Percentiles rank a stretch among this genome's conserved stretches.
phyloP scores from a whole-genome alignment of 1,284 basidiomycete species.

The Moesziomyces parantarcticus region DNA sequence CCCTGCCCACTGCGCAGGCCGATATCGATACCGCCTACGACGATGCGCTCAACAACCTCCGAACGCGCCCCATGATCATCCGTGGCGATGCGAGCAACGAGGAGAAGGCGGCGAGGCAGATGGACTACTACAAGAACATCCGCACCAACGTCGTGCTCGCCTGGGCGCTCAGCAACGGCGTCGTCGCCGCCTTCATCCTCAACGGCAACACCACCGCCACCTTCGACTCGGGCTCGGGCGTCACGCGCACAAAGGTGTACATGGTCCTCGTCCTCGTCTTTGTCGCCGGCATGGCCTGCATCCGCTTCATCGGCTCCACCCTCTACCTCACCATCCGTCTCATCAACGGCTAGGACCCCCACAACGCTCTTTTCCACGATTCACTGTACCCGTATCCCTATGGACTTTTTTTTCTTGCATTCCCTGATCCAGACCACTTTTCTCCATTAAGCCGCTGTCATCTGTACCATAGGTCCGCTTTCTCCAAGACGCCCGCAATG shows the following conservation, averaged over 20 bases:
- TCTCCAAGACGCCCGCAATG: no score
- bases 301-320: slow-evolving; percentile 60
- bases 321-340: slow-evolving; percentile 59
- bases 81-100: slow-evolving; percentile 61
- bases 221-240: slow-evolving; percentile 44
- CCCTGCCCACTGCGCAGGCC: slow-evolving; percentile 83
- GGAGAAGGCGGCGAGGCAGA: slow-evolving; percentile 61
- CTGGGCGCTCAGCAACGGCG: slow-evolving; percentile 81
- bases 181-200: slow-evolving; percentile 64
- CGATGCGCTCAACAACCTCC: slow-evolving; percentile 84
- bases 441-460: no score
- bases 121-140: slow-evolving; percentile 74
- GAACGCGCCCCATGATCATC: slow-evolving; percentile 72
- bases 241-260: slow-evolving; percentile 60
- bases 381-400: neutral
- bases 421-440: neutral
- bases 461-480: neutral
- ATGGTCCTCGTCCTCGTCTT: slow-evolving; percentile 64
- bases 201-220: slow-evolving; percentile 48
- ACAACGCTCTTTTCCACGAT: neutral
- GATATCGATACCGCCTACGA: slow-evolving; percentile 91
- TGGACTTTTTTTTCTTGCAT: neutral
- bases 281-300: slow-evolving; percentile 61
- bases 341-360: slow-evolving; percentile 31
- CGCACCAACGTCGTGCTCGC: slow-evolving; percentile 88